phyloP scores from a whole-genome alignment of 2,329 filamentous ascomycete species.

The Clonostachys byssicola region DNA sequence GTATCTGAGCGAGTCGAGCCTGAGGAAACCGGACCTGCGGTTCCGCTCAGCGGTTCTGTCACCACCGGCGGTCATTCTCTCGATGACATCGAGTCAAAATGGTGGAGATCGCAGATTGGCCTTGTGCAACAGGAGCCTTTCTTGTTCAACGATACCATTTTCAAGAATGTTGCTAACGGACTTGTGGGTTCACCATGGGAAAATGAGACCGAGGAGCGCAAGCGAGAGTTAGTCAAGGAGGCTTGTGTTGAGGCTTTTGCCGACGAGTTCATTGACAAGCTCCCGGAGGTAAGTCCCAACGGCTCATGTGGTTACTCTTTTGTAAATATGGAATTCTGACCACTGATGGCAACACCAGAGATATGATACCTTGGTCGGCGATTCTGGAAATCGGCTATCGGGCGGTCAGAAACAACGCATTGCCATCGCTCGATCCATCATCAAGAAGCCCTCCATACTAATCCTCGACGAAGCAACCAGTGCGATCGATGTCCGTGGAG shows the following conservation, averaged over 20 bases:
- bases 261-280: slow-evolving; percentile 61
- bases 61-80: slow-evolving; percentile 48
- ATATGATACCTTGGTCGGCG: slow-evolving; percentile 72
- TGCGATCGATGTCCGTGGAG: slow-evolving; percentile 51
- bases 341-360: slow-evolving; percentile 32
- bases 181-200: slow-evolving; percentile 49
- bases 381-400: slow-evolving; percentile 72
- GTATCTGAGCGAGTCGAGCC: slow-evolving; percentile 13
- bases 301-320: background rate
- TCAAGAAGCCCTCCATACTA: slow-evolving; percentile 66
- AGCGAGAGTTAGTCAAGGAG: slow-evolving; percentile 54
- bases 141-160: slow-evolving; percentile 63
- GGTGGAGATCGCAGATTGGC: slow-evolving; percentile 58
- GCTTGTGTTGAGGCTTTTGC: slow-evolving; percentile 67
- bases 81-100: slow-evolving; percentile 57
- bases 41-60: slow-evolving; percentile 43
- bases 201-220: slow-evolving; percentile 46
- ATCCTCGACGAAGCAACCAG: slow-evolving; percentile 77
- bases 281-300: slow-evolving; percentile 43
- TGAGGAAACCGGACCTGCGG: slow-evolving; percentile 31
- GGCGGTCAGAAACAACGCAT: slow-evolving; percentile 85
- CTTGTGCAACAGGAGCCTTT: slow-evolving; percentile 67
- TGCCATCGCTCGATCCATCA: slow-evolving; percentile 71
- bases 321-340: background rate
- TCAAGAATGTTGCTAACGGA: slow-evolving; percentile 58